Evolutionary conservation across 148 eudicot species (phyloP), one percentile per base, ranked within the genome.

Genomic region (Chenopodium album): DNA sequence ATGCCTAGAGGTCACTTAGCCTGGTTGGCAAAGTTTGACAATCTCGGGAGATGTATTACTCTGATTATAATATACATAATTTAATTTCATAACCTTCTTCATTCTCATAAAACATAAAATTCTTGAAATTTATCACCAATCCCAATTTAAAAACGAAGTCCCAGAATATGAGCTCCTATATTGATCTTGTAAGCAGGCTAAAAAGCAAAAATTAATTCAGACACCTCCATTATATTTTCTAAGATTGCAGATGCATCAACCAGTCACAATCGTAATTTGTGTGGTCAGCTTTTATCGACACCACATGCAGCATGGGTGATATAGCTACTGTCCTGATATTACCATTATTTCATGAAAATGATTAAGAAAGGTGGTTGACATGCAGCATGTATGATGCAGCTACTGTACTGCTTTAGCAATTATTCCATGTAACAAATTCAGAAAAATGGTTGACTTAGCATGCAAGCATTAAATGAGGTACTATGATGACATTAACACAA

Each of bases 321-420:
- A 26, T 59, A 26, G 63, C 68, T 26, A 28, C 65, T 16, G 37
- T 17, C 73, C 71, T 41, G 70, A 20, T 80, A 32, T 59, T 41
- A n/a, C 34, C 46, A 37, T n/a, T 44, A 44, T 46, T 34, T 13
- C 60, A 72, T n/a, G n/a, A 72, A 16, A 2, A 63, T 56, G 16
- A 56, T 56, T 56, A 56, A 56, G 62, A 56, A 56, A 14, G 62
- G 19, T 56, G 60, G 62, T 56, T 56, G 62, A 56, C 62, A 80
- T 46, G 62, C 73, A 80, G 50, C 83, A 80, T 26, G 32, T 34
- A 67, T 26, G 71, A 69, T 70, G 75, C 46, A 78, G 73, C 63
- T 47, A 47, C 26, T 47, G n/a, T 28, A 78, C 73, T 28, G 73
- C 62, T 78, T 26, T 78, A 47, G 37, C 60, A 78, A 41, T 13